Percentiles rank a stretch among this genome's conserved stretches.
Evolutionary conservation across 2,329 filamentous ascomycete species (phyloP).

Genomic region (Ophiobolus disseminans): DNA sequence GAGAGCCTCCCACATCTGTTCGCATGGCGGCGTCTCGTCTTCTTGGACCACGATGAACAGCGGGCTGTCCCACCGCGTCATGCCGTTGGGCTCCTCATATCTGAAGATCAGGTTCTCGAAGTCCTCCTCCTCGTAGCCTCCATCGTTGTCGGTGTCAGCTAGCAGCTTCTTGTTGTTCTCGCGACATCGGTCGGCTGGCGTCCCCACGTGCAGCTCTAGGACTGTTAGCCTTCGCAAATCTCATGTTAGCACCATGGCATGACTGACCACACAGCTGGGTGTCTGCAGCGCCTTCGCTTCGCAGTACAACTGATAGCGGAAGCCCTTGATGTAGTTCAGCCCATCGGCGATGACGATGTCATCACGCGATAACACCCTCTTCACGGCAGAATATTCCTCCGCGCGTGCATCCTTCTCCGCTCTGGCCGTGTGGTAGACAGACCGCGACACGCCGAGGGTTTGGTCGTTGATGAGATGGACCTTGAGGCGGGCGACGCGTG

Average conservation of each 20-base stretch:
- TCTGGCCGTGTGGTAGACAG: constrained; percentile 78
- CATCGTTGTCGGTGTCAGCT: constrained; percentile 45
- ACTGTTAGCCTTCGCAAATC: constrained; percentile 36
- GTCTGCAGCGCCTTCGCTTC: constrained; percentile 82
- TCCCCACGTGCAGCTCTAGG: constrained; percentile 64
- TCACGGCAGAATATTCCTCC: constrained; percentile 77
- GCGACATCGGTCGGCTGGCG: constrained; percentile 62
- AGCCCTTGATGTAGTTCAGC: constrained; percentile 89
- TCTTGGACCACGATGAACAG: constrained; percentile 81
- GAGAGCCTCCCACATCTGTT: constrained; percentile 77
- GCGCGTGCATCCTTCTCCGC: constrained; percentile 84
- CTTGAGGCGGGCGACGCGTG: constrained; percentile 62
- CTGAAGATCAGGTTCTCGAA: constrained; percentile 83
- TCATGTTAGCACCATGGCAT: neutral
- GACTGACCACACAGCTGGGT: constrained; percentile 72
- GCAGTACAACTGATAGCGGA: constrained; percentile 85
- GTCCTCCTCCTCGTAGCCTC: constrained; percentile 64
- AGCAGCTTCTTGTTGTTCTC: constrained; percentile 67
- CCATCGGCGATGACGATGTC: constrained; percentile 82
- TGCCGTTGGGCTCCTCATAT: constrained; percentile 85
- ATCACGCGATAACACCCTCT: constrained; percentile 73
- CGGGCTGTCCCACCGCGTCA: constrained; percentile 84
- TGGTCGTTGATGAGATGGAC: constrained; percentile 79
- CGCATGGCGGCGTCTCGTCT: constrained; percentile 71
- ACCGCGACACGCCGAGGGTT: constrained; percentile 70